phyloP scores from a whole-genome alignment of 2,329 filamentous ascomycete genomes.

The Talaromyces sp. region DNA sequence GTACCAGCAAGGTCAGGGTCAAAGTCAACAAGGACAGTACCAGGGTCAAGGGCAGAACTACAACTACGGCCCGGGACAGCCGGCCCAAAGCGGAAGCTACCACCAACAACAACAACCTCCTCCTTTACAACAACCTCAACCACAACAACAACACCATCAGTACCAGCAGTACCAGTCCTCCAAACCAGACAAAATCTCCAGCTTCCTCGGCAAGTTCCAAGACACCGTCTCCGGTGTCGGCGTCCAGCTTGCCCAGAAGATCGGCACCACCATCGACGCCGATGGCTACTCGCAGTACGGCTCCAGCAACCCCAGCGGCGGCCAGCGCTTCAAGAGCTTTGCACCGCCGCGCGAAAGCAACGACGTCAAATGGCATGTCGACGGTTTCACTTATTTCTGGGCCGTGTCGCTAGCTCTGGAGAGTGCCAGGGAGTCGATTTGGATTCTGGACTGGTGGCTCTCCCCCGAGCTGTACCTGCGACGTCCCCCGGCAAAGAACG shows the following conservation, averaged over 20 bases:
- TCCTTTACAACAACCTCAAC: conserved; percentile 15
- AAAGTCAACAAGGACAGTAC: not conserved
- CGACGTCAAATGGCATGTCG: conserved; percentile 79
- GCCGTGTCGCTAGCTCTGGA: conserved; percentile 76
- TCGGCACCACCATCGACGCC: conserved; percentile 42
- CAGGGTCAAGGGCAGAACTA: conserved; percentile 1
- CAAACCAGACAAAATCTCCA: conserved; percentile 33
- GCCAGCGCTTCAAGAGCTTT: conserved; percentile 58
- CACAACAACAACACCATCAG: conserved; percentile 18
- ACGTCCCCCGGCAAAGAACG: conserved; percentile 72
- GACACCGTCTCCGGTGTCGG: conserved; percentile 46
- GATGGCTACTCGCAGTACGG: conserved; percentile 43
- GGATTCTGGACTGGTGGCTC: conserved; percentile 88
- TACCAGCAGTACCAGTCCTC: conserved; percentile 19
- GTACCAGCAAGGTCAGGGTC: not conserved
- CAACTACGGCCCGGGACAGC: conserved; percentile 11
- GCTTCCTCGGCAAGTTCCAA: conserved; percentile 52
- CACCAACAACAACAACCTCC: conserved; percentile 42
- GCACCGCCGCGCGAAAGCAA: conserved; percentile 66
- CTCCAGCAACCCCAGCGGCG: conserved; percentile 27
- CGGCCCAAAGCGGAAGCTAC: conserved; percentile 20
- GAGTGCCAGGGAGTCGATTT: conserved; percentile 69
- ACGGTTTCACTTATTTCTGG: conserved; percentile 79
- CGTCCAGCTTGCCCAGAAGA: conserved; percentile 44
- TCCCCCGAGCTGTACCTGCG: conserved; percentile 82